Evolutionary conservation across 176 grass and related monocot species (phyloP), one percentile per base, ranked within the genome.

Genomic region (Bromus sterilis): DNA sequence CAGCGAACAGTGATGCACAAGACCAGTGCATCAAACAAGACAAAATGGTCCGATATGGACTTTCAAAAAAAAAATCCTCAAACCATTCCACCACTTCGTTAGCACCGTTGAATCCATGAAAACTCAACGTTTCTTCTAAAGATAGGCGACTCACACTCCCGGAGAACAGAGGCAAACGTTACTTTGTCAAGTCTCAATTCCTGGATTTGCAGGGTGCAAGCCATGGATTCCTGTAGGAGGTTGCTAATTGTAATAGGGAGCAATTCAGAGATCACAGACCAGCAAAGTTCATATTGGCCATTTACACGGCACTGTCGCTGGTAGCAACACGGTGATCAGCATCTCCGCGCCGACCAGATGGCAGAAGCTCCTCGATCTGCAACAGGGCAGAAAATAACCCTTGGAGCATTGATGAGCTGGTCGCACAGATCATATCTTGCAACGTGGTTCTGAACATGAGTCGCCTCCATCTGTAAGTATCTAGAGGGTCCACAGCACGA

Each of bases 401-500:
- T 44, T 5, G 66, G 65, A 82, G 2, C 3, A n/a, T 56, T 33
- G 83, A 55, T 4, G 94, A 97, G 35, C 44, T 86, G 2, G 89
- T 80, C 25, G 80, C 84, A 7, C 96, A 93, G 48, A 98, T 86
- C 57, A 93, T 76, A 69, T 93, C 95, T 76, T 91, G 81, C 77
- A 84, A 53, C 30, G 84, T 83, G 49, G 82, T 86, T 66, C 91
- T 78, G 48, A 87, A 69, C 56, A 84, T 20, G 4, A 98, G 58
- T 12, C 66, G 63, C 61, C 46, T 87, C 96, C 96, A 98, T 67
- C 83, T 89, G 26, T 79, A 86, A 15, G 86, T 82, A 37, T 85
- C 82, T 28, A 63, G 29, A 34, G 93, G 96, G 63, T 98, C 93
- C 72, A 91, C 84, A 34, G 59, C 44, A 32, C 74, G 89, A 36